Evolutionary conservation across 2,329 filamentous ascomycete species (phyloP).

Genomic region (Fulvia fulva): DNA sequence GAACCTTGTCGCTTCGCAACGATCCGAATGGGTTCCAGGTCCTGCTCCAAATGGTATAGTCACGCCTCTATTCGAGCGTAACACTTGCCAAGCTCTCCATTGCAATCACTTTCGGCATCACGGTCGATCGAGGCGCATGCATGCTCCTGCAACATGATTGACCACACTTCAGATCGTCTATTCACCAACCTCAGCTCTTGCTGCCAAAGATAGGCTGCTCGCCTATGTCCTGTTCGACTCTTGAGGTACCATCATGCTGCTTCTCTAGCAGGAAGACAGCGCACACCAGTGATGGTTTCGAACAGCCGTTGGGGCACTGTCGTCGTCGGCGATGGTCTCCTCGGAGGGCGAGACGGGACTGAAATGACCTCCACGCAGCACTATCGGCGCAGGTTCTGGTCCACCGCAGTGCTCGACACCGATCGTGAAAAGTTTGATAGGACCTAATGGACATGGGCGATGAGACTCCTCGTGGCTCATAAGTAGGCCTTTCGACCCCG

Average conservation of each 20-base stretch:
- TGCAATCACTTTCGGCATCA: neutral
- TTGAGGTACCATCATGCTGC: neutral
- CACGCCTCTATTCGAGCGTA: neutral
- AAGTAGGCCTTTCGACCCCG: neutral
- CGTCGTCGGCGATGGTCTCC: neutral
- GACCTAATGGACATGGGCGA: neutral
- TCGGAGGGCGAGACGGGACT: neutral
- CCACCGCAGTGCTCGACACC: neutral
- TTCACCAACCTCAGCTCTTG: too few species aligned
- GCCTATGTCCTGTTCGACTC: neutral
- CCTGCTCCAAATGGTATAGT: neutral
- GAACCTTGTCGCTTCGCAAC: neutral
- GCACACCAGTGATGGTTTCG: neutral
- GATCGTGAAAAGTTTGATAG: neutral
- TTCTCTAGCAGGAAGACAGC: neutral
- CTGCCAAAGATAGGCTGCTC: neutral
- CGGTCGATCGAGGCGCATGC: too few species aligned
- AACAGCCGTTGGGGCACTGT: neutral
- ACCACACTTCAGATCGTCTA: too few species aligned
- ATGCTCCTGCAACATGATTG: too few species aligned
- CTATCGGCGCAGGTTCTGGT: neutral
- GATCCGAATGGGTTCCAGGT: neutral
- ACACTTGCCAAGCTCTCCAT: neutral
- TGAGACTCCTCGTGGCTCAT: neutral
- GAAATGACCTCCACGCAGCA: neutral